Base-by-base conservation (phyloP, 1,139 yeast species). In the Suhomyces ambrosiae region DNA sequence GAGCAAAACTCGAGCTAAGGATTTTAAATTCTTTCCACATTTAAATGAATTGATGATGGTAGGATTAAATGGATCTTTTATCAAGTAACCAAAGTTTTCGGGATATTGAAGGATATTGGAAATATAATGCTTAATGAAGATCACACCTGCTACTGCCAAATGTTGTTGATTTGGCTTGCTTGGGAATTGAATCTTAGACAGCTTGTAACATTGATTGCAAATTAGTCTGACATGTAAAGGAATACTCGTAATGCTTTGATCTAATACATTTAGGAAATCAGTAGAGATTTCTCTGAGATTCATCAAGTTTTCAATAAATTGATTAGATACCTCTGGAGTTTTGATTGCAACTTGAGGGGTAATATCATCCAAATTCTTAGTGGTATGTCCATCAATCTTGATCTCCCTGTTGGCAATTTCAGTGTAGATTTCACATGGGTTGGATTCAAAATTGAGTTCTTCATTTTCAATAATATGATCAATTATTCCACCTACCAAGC, bases 221-320 rank as follows among this genome's bases (percentile, higher is more conserved):
- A 76, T 34, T 71, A 65, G 44, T 65, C 79, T 54, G 72, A 80
- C 46, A 81, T 74, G 68, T 32, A 75, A 62, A 1, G 98, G 97
- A 10, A 90, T 47, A 11, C 58, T 58, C 0, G 66, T 64, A 13
- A 79, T 54, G 22, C 33, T 61, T 53, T 35, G 68, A 63, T 58
- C 58, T 24, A 71, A 46, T 5, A 84, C 53, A 7, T 75, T 67
- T 35, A 71, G 47, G 9, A 86, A 65, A 38, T 79, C 79, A 12
- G 86, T 77, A 0, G 88, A 70, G 31, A 73, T 70, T 49, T 86
- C 95, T 54, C 98, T 75, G 39, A 94, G 64, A 25, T 69, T 68
- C 63, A 86, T 86, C 54, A 94, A 69, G 50, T 92, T 90, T 30
- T 71, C 63, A 26, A 92, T 82, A 56, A 88, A 92, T 28, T 74